These are phyloP conservation scores for Friedmanniomyces endolithicus DNA, from an alignment of 495 filamentous ascomycete genomes.

Conservation along the genomic window DNA sequence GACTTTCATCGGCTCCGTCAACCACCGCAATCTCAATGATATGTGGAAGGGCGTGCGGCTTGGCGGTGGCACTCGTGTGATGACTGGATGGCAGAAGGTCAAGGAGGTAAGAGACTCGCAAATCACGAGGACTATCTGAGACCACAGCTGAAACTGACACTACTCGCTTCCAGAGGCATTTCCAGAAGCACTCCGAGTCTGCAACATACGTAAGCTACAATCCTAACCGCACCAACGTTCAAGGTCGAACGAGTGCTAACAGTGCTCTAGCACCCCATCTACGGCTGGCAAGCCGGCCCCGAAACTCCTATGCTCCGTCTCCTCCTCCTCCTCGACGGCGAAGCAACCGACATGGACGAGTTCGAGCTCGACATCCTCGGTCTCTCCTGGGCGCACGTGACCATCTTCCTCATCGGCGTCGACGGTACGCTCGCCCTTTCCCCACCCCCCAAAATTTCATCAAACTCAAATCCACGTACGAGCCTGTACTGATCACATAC, in stretches of 20 bases:
- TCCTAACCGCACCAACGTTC: not conserved
- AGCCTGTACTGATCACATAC: not conserved
- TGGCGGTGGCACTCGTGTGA: slow-evolving; percentile 34
- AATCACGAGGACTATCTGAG: too few relatives aligned
- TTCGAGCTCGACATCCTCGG: slow-evolving; percentile 39
- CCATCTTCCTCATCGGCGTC: slow-evolving; percentile 39
- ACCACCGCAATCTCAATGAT: slow-evolving; percentile 30
- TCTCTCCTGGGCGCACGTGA: slow-evolving; percentile 38
- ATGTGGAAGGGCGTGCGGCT: slow-evolving; percentile 32
- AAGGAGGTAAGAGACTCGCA: slow-evolving; percentile 30
- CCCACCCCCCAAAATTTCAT: too few relatives aligned
- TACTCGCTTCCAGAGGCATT: too few relatives aligned
- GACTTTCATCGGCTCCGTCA: slow-evolving; percentile 31
- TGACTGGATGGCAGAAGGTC: slow-evolving; percentile 39
- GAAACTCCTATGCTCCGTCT: slow-evolving; percentile 35
- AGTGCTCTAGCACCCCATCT: slow-evolving; percentile 28
- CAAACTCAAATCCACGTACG: too few relatives aligned
- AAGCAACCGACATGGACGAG: slow-evolving; percentile 40
- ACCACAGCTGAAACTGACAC: not conserved
- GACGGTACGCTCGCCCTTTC: slow-evolving; percentile 24
- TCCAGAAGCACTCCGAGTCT: slow-evolving; percentile 36
- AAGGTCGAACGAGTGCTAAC: not conserved
- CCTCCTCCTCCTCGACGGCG: slow-evolving; percentile 36
- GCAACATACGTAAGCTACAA: slow-evolving; percentile 26
- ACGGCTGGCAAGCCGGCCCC: slow-evolving; percentile 40